These are phyloP conservation scores for Simplicillium aogashimaense DNA, from an alignment of 2,329 filamentous ascomycete species.

Conservation along the genomic window DNA sequence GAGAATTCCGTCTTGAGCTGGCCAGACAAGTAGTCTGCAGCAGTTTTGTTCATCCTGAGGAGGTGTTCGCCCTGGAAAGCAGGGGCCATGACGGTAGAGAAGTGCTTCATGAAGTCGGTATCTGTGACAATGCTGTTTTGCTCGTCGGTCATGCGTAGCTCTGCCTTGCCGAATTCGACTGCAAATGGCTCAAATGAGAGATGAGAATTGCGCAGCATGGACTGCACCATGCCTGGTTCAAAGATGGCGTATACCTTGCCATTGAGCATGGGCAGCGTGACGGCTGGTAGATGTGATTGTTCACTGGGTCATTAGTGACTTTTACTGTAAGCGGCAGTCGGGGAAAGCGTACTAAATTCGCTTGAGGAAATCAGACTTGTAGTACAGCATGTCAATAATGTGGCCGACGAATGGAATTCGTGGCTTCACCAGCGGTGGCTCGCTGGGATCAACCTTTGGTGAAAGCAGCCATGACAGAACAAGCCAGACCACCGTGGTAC, in stretches of 20 bases:
- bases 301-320: constrained; percentile 8
- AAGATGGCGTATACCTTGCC: constrained; percentile 34
- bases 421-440: no score
- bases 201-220: constrained; percentile 28
- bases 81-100: constrained; percentile 24
- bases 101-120: constrained; percentile 18
- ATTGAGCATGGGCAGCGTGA: constrained; percentile 32
- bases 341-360: constrained; percentile 24
- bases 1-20: constrained; percentile 14
- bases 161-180: constrained; percentile 21
- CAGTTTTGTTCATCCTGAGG: constrained; percentile 21
- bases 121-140: constrained; percentile 9
- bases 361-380: constrained; percentile 18
- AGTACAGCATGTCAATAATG: background rate
- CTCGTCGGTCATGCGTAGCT: constrained; percentile 23
- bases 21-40: constrained; percentile 20
- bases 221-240: constrained; percentile 26
- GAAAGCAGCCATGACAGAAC: no score
- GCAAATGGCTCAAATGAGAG: constrained; percentile 33
- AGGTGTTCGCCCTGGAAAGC: constrained; percentile 21
- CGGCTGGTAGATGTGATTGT: constrained; percentile 21
- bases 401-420: background rate
- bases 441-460: no score
- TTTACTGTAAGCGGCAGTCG: background rate
- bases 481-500: no score